A percentile compares a stretch with the other conserved stretches of the same genome.
phyloP scores from a whole-genome alignment of 2,329 filamentous ascomycete genomes.

The Pochonia chlamydosporia region DNA sequence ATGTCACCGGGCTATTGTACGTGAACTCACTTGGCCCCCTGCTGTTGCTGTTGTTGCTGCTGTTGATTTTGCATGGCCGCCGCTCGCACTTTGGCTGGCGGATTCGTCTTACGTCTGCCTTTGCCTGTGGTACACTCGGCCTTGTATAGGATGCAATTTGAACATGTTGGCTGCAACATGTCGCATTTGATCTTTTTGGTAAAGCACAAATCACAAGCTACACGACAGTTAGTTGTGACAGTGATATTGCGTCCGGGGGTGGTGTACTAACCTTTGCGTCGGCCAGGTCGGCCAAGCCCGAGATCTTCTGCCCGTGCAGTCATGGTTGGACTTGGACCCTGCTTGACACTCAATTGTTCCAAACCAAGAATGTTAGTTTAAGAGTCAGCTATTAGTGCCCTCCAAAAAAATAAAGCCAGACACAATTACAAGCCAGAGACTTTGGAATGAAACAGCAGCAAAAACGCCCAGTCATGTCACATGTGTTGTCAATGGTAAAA shows the following conservation, averaged over 20 bases:
- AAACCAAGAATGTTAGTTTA: no score
- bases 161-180: conserved; percentile 36
- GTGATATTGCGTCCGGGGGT: background rate
- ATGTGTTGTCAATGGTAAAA: no score
- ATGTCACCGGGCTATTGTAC: no score
- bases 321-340: background rate
- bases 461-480: no score
- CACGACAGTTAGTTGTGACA: background rate
- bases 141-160: conserved; percentile 37
- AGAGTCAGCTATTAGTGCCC: no score
- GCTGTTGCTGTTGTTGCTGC: conserved; percentile 7
- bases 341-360: no score
- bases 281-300: background rate
- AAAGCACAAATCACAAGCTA: conserved; percentile 38
- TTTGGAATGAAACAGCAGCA: no score
- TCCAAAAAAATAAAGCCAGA: no score
- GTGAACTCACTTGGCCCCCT: no score
- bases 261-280: conserved; percentile 3
- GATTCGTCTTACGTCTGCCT: conserved; percentile 14
- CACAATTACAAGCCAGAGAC: no score
- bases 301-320: background rate
- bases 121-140: conserved; percentile 27
- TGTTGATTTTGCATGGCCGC: background rate
- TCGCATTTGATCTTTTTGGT: conserved; percentile 42
- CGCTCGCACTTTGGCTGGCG: conserved; percentile 1